Evolutionary conservation across 805 yeast species (phyloP), one percentile per base, ranked within the genome.

Genomic region (Candida namnaoensis): DNA sequence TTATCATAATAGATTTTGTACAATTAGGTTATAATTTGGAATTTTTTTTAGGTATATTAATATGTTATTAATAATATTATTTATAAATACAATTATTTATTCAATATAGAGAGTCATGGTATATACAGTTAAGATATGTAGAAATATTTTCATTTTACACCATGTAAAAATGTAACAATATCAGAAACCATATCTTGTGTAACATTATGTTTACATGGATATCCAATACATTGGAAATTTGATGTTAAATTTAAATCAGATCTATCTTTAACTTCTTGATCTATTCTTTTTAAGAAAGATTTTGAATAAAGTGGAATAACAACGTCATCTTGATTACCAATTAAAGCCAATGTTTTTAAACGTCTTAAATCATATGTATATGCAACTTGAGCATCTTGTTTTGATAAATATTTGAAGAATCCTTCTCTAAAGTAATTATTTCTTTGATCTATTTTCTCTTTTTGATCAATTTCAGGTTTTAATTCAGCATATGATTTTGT

Each of bases 171-270:
- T 14, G 36, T 28, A 14, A 45, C 11, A n/a, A 57, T 36, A 43
- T 50, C 47, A 25, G 32, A 19, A 7, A 44, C 33, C 57, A 52
- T 52, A 4, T 45, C 47, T 10, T 45, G 45, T 2, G 44, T 45
- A 5, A 51, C 54, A 2, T 41, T 36, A 36, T 53, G 58, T 2
- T 44, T 42, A 15, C 48, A 45, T 3, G 43, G 36, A 19, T 52
- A 53, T 7, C 15, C 32, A 11, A 49, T 32, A 9, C 49, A 52
- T 33, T 47, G 50, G 39, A 50, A 44, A 19, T 19, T 3, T 14
- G 13, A 12, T 28, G 10, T 5, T 23, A n/a, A 1, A 37, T n/a
- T 12, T 44, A 41, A 15, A 45, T 14, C 2, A 39, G 34, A 6
- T 36, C 39, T 43, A 1, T 42, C 15, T 4, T 24, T 28, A 2